These are phyloP conservation scores for Komagataella pastoris DNA, from an alignment of 805 yeast species.

Conservation along the genomic window DNA sequence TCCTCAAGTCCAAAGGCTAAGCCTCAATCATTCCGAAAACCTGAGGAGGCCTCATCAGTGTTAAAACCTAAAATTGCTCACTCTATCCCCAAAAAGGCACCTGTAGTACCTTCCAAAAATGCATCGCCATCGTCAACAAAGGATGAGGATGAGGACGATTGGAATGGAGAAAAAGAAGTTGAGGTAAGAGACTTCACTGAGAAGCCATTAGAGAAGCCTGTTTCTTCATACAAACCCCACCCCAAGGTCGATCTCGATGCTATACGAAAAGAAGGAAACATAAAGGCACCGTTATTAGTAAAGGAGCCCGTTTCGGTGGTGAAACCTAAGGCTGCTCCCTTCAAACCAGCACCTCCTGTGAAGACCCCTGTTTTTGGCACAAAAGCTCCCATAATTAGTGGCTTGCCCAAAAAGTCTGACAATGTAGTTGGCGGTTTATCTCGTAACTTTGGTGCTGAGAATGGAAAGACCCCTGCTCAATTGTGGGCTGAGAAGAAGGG, in stretches of 20 bases:
- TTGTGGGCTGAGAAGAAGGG: conserved; percentile 90
- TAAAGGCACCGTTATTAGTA: conserved; percentile 13
- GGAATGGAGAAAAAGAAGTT: conserved; percentile 57
- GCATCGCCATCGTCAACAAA: conserved; percentile 3
- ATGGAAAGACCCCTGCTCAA: conserved; percentile 90
- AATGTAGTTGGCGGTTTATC: conserved; percentile 46
- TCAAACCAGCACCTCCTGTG: conserved; percentile 14
- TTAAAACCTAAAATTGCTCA: conserved; percentile 21
- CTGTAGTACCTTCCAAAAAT: conserved; percentile 2
- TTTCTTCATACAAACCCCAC: conserved; percentile 48
- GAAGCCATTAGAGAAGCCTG: conserved; percentile 36
- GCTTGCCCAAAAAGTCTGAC: conserved; percentile 20
- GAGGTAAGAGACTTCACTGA: conserved; percentile 38
- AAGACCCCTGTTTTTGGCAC: conserved; percentile 21
- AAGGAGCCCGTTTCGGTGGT: neutral
- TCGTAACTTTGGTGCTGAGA: conserved; percentile 47
- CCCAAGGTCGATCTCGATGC: conserved; percentile 47
- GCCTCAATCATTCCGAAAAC: conserved; percentile 22
- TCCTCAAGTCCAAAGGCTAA: conserved; percentile 8
- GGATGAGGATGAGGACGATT: conserved; percentile 39
- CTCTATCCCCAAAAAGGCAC: conserved; percentile 5
- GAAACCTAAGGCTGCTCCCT: conserved; percentile 19
- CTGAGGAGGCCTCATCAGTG: conserved; percentile 9
- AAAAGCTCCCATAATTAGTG: conserved; percentile 15
- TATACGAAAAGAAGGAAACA: conserved; percentile 34